Conservation (phyloP, 352 stramenopile species). For the Pythium folliculosum region DNA sequence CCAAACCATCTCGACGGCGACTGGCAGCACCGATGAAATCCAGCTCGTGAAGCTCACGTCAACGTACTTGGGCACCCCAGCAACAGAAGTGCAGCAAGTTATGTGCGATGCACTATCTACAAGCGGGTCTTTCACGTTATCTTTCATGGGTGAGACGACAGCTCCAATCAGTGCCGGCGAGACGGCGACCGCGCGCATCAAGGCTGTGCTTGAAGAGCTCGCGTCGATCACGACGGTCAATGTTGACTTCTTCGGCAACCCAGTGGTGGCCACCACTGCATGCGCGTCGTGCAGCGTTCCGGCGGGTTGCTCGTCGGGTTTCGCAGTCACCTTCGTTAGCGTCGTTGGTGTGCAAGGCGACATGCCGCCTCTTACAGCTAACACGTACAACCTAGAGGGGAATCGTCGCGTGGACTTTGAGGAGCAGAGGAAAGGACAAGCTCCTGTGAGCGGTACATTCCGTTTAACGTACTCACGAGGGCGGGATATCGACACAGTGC, state of each 20-base stretch:
- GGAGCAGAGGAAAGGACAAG: slow-evolving; percentile 78
- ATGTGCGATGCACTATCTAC: slow-evolving; percentile 85
- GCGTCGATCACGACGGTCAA: slow-evolving; percentile 84
- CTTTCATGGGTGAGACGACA: slow-evolving; percentile 88
- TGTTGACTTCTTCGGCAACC: slow-evolving; percentile 61
- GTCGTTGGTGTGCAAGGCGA: slow-evolving; percentile 82
- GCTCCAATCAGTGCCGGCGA: slow-evolving; percentile 84
- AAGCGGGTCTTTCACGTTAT: slow-evolving; percentile 83
- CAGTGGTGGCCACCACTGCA: slow-evolving; percentile 43
- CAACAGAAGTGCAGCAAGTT: slow-evolving; percentile 89
- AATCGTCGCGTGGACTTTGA: slow-evolving; percentile 87
- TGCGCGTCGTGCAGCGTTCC: slow-evolving; percentile 66
- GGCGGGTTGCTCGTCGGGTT: slow-evolving; percentile 59
- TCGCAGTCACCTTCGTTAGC: slow-evolving; percentile 89
- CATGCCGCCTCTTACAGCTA: slow-evolving; percentile 84
- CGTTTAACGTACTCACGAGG: slow-evolving; percentile 85
- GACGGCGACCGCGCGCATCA: slow-evolving; percentile 69
- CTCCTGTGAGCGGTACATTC: slow-evolving; percentile 89
- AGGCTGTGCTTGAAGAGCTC: slow-evolving; percentile 89
- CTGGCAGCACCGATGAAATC: slow-evolving; percentile 73
- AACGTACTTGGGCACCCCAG: slow-evolving; percentile 54
- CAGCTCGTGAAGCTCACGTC: slow-evolving; percentile 90
- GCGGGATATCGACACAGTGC: slow-evolving; percentile 72
- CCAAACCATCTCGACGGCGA: slow-evolving; percentile 74
- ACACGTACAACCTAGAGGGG: slow-evolving; percentile 88